phyloP scores from a whole-genome alignment of 2,329 filamentous ascomycete genomes.

The Chalara sp. region DNA sequence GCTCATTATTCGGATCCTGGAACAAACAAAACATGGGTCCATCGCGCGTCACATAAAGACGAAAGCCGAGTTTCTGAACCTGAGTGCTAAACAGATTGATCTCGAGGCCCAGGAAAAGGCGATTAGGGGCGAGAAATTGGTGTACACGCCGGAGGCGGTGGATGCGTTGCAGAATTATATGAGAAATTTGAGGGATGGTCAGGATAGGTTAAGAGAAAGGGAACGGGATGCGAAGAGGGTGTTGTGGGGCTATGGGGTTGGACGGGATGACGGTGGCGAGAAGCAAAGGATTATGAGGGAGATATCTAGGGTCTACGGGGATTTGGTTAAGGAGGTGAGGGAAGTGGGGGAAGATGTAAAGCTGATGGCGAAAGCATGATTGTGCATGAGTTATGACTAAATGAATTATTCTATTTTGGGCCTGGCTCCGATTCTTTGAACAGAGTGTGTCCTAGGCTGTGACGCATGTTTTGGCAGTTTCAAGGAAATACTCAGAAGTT shows the following conservation, averaged over 20 bases:
- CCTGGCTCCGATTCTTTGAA: too few relatives aligned
- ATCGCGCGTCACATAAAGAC: slow-evolving; percentile 18
- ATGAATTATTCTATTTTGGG: slow-evolving; percentile 60
- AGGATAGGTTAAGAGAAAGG: slow-evolving; percentile 21
- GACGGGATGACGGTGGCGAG: slow-evolving; percentile 13
- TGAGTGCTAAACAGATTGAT: slow-evolving; percentile 10
- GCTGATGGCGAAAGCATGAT: slow-evolving; percentile 13
- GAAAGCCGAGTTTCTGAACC: slow-evolving; percentile 13
- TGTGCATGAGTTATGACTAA: slow-evolving; percentile 54
- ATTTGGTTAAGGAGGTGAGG: slow-evolving; percentile 20
- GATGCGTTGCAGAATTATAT: slow-evolving; percentile 21
- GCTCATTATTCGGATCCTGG: slow-evolving; percentile 21
- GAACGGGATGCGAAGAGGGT: slow-evolving; percentile 17
- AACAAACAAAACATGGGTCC: slow-evolving; percentile 22
- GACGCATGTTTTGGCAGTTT: too few relatives aligned
- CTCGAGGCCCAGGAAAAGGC: slow-evolving; percentile 13
- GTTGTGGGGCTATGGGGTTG: slow-evolving; percentile 26
- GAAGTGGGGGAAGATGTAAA: slow-evolving; percentile 26
- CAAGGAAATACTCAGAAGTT: too few relatives aligned
- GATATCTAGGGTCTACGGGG: slow-evolving; percentile 26
- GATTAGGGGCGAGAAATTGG: slow-evolving; percentile 15
- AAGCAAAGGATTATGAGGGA: slow-evolving; percentile 28
- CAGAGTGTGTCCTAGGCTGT: too few relatives aligned
- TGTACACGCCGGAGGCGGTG: slow-evolving; percentile 23
- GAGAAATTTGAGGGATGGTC: slow-evolving; percentile 19